Percentiles rank a stretch among this genome's conserved stretches.
Evolutionary conservation across 768 basidiomycete genomes (phyloP).

Genomic region (Suillus alpinus): DNA sequence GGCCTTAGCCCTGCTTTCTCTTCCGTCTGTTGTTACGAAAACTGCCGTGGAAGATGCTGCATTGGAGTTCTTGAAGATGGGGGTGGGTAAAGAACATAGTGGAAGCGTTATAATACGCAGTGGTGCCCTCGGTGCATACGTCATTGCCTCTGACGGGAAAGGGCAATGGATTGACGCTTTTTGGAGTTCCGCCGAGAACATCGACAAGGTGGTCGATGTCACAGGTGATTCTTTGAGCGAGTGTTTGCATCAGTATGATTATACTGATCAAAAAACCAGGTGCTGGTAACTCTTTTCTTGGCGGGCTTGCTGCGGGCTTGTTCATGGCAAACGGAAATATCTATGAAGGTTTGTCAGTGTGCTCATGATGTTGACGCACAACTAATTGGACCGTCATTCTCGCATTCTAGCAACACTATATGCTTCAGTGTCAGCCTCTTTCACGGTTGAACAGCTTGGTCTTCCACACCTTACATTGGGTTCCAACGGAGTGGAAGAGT

Average conservation of each 20-base stretch:
- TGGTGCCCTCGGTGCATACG: constrained; percentile 69
- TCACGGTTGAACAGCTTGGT: constrained; percentile 78
- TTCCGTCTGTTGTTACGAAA: constrained; percentile 41
- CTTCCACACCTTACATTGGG: constrained; percentile 51
- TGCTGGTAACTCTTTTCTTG: constrained; percentile 89
- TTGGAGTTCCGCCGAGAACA: constrained; percentile 48
- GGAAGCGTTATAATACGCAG: constrained; percentile 75
- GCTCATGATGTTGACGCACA: constrained; percentile 5
- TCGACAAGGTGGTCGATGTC: constrained; percentile 67
- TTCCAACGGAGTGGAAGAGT: constrained; percentile 35
- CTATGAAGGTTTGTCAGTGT: constrained; percentile 53
- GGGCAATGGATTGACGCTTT: constrained; percentile 73
- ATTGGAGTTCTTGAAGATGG: constrained; percentile 54
- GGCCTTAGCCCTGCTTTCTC: constrained; percentile 64
- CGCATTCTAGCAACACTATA: constrained; percentile 57
- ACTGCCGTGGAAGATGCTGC: constrained; percentile 66
- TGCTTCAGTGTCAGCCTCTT: constrained; percentile 80
- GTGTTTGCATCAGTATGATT: neutral
- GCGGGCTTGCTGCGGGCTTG: constrained; percentile 78
- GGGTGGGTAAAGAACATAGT: constrained; percentile 45
- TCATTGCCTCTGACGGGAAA: constrained; percentile 41
- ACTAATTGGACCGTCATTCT: constrained; percentile 13
- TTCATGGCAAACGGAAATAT: constrained; percentile 52
- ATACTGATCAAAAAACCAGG: constrained; percentile 41
- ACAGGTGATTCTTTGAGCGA: constrained; percentile 46